phyloP scores from a whole-genome alignment of 2,329 filamentous ascomycete species.

The Zarea fungicola region DNA sequence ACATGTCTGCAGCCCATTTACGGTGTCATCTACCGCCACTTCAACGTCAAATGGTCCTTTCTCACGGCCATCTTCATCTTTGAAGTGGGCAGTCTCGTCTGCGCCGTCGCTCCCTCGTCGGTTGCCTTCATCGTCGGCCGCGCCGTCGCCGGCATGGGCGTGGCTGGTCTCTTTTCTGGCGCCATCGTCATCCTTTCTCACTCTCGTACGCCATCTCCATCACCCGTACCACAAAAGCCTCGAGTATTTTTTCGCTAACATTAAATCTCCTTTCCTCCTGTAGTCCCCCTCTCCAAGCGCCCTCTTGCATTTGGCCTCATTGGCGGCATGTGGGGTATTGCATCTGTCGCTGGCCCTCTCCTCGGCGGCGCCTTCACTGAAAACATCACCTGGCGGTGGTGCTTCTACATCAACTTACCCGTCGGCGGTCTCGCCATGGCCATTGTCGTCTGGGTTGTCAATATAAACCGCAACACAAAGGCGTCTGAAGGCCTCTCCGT shows the following conservation, averaged over 20 bases:
- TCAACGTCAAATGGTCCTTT: slow-evolving; percentile 43
- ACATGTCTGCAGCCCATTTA: slow-evolving; percentile 46
- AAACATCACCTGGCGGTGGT: slow-evolving; percentile 47
- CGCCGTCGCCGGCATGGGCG: slow-evolving; percentile 47
- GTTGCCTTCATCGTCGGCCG: slow-evolving; percentile 47
- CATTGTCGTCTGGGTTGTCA: slow-evolving; percentile 43
- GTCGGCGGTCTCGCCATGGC: slow-evolving; percentile 42
- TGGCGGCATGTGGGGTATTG: slow-evolving; percentile 52
- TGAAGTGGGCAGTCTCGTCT: slow-evolving; percentile 39
- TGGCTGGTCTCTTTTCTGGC: slow-evolving; percentile 46
- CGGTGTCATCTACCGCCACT: slow-evolving; percentile 45
- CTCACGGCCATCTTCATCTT: slow-evolving; percentile 39
- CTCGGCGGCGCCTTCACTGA: slow-evolving; percentile 47
- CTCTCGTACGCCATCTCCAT: slow-evolving; percentile 25
- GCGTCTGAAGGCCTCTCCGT: slow-evolving; percentile 29
- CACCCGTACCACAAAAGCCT: background rate
- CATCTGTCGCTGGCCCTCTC: slow-evolving; percentile 45
- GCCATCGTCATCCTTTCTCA: slow-evolving; percentile 43
- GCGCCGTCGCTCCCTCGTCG: slow-evolving; percentile 40
- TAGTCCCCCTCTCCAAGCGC: slow-evolving; percentile 48
- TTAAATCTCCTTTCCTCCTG: slow-evolving; percentile 37
- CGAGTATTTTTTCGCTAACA: no score
- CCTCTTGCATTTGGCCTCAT: slow-evolving; percentile 51
- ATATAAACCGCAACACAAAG: slow-evolving; percentile 32
- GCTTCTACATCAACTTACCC: slow-evolving; percentile 44